Evolutionary conservation across 495 filamentous ascomycete species (phyloP).

Genomic region (Glonium stellatum): DNA sequence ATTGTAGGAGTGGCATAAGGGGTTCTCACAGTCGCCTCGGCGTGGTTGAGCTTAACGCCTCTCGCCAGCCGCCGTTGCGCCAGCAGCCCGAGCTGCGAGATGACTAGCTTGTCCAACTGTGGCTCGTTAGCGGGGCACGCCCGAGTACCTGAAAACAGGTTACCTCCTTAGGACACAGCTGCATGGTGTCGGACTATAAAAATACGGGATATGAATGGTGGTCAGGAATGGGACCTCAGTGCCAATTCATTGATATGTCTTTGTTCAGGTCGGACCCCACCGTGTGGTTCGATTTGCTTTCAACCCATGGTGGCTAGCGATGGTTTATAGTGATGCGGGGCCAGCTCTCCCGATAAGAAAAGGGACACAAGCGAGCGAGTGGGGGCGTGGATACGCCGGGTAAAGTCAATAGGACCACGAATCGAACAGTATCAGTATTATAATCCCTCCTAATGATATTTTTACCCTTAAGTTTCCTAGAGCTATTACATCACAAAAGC

Average conservation of each 20-base stretch:
- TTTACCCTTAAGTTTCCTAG: too few relatives aligned
- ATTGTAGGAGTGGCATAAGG: neutral
- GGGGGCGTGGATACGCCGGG: too few relatives aligned
- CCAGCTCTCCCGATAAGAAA: neutral
- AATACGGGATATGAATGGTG: neutral
- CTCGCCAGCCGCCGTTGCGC: conserved; percentile 85
- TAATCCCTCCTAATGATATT: too few relatives aligned
- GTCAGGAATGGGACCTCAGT: neutral
- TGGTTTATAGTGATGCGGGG: neutral
- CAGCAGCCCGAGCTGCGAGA: conserved; percentile 80
- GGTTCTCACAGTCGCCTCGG: conserved; percentile 70
- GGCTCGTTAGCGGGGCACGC: conserved; percentile 9
- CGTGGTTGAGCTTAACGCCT: conserved; percentile 83
- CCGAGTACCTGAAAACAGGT: too few relatives aligned
- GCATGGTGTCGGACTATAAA: neutral
- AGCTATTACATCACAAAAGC: too few relatives aligned
- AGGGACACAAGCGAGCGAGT: neutral
- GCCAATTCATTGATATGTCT: neutral
- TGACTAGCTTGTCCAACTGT: conserved; percentile 92
- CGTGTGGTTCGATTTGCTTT: neutral
- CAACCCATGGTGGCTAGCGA: neutral
- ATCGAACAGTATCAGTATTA: too few relatives aligned
- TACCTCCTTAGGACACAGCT: conserved; percentile 7
- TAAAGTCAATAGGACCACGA: too few relatives aligned
- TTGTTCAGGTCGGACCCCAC: neutral